A percentile compares a stretch with the other conserved stretches of the same genome.
phyloP scores from a whole-genome alignment of 352 stramenopile genomes.

The Phytophthora rubi region DNA sequence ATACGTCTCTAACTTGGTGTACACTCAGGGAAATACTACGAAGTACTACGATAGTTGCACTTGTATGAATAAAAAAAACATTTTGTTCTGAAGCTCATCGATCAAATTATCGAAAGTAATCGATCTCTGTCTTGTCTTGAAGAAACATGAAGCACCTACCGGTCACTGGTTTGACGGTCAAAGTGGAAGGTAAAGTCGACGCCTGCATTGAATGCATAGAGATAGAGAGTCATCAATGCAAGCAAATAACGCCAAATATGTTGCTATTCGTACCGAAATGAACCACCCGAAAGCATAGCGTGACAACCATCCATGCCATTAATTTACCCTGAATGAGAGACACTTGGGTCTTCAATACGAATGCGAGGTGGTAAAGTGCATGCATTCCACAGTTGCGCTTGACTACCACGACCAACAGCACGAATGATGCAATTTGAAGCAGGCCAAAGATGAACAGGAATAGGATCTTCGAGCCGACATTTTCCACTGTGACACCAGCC shows the following conservation, averaged over 20 bases:
- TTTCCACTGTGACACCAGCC: neutral
- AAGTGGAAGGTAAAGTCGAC: constrained; percentile 19
- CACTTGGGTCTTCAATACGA: constrained; percentile 35
- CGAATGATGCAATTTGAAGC: constrained; percentile 30
- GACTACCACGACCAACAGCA: constrained; percentile 18
- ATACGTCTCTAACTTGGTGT: no score
- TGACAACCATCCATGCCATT: constrained; percentile 15
- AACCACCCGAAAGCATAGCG: constrained; percentile 13
- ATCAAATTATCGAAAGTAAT: no score
- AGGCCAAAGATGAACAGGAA: constrained; percentile 26
- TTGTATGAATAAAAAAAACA: no score
- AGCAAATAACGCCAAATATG: neutral
- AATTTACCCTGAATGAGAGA: constrained; percentile 28
- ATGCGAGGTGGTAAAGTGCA: constrained; percentile 28
- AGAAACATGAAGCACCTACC: neutral
- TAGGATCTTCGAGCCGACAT: constrained; percentile 3
- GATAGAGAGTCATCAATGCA: neutral
- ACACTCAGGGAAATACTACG: no score
- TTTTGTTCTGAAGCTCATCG: no score
- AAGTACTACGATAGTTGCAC: no score
- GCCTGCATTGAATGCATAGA: neutral
- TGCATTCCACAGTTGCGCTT: constrained; percentile 24
- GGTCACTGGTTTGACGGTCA: neutral
- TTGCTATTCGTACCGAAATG: constrained; percentile 16
- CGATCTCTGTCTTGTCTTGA: no score